Evolutionary conservation across 306 rosid species (phyloP).

Genomic region (Lablab purpureus): DNA sequence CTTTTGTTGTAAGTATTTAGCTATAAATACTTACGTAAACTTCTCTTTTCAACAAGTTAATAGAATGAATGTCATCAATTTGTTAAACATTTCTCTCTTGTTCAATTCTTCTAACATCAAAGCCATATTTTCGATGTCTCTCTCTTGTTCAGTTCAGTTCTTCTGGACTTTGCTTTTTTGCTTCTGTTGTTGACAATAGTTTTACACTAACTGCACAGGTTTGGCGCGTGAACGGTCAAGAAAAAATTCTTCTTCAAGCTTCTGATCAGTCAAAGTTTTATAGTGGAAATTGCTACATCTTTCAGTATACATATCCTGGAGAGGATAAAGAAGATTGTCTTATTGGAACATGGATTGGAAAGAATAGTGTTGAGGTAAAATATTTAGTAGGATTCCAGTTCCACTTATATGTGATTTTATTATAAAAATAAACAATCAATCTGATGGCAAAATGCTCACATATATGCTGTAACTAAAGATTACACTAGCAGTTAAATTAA

Average conservation of each 20-base stretch:
- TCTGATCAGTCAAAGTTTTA: slow-evolving; percentile 87
- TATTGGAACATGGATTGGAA: slow-evolving; percentile 91
- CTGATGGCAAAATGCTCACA: slow-evolving; percentile 29
- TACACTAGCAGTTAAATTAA: slow-evolving; percentile 22
- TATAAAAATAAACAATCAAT: slow-evolving; percentile 36
- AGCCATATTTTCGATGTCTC: too few relatives aligned
- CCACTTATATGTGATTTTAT: slow-evolving; percentile 21
- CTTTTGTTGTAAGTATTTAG: too few relatives aligned
- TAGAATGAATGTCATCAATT: too few relatives aligned
- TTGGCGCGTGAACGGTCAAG: slow-evolving; percentile 83
- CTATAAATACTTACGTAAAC: too few relatives aligned
- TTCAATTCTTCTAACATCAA: too few relatives aligned
- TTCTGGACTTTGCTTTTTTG: slow-evolving; percentile 31
- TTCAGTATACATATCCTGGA: slow-evolving; percentile 83
- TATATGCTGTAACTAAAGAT: slow-evolving; percentile 14
- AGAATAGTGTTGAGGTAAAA: slow-evolving; percentile 80
- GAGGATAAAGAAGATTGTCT: slow-evolving; percentile 88
- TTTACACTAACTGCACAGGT: slow-evolving; percentile 62
- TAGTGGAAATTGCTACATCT: slow-evolving; percentile 88
- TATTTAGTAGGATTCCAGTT: slow-evolving; percentile 20
- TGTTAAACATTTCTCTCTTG: too few relatives aligned
- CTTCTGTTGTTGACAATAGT: slow-evolving; percentile 48
- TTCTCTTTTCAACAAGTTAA: too few relatives aligned
- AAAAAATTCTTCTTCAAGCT: slow-evolving; percentile 74
- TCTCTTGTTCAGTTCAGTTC: too few relatives aligned